Base-by-base conservation (phyloP, 2,329 filamentous ascomycete genomes). In the Fusarium longipes region DNA sequence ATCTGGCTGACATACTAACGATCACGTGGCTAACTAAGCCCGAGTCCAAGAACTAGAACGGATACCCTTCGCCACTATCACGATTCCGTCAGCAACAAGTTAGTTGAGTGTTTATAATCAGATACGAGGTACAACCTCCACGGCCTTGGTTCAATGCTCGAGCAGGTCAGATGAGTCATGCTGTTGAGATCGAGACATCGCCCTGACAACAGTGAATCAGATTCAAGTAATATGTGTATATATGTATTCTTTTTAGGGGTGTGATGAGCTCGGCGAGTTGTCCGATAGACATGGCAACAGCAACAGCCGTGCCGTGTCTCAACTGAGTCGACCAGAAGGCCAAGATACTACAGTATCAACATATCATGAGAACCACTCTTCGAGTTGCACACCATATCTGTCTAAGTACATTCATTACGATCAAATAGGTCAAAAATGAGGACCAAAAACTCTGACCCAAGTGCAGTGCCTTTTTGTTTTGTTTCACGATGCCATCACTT, bases 371-470 rank as follows among this genome's bases (percentile, higher is more conserved):
- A 49, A 39, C 49, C 42, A 45, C n/a, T 40, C 18, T 40, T 40
- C 42, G 33, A 38, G 42, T 29, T 51, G 33, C 51, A 20, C 47
- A 15, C 33, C 27, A 36, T 30, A 20, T 51, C 48, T 48, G 20
- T 65, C 45, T 65, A 60, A 36, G 47, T 65, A 40, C 58, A 50
- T 63, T 40, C 58, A 40, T 57, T 36, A 35, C 35, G 8, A 47
- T 49, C 27, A 54, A 39, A 32, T 44, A 61, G 43, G 48, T 45
- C 47, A 57, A 49, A 49, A 60, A 33, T 24, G 25, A 43, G 25
- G 47, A 48, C 49, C 45, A 52, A 57, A 40, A 54, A 56, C 65
- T 56, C 65, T 55, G 50, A 50, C 45, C 50, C 42, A 57, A 40
- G 20, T 57, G 45, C 39, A 36, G 44, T 45, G 40, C 42, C 33